phyloP scores from a whole-genome alignment of 108 stramenopile genomes.

The Pseudonitzschia pungens region DNA sequence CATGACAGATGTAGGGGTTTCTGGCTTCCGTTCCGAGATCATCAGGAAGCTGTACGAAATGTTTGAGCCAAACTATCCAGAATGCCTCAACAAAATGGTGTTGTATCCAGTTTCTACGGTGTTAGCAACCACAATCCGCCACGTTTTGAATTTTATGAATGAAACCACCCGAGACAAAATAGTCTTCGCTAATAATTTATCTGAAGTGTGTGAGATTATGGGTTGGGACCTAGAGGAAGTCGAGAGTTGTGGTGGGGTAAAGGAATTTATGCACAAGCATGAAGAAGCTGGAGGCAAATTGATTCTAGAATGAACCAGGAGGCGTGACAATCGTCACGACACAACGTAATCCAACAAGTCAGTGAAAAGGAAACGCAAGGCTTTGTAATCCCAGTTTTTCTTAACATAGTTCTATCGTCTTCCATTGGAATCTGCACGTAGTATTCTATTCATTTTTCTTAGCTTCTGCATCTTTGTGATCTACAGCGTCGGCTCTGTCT shows the following conservation, averaged over 20 bases:
- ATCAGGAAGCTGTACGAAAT: constrained; percentile 68
- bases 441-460: constrained; percentile 17
- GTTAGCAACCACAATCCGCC: constrained; percentile 52
- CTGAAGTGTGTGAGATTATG: constrained; percentile 68
- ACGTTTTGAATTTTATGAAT: constrained; percentile 77
- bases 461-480: constrained; percentile 15
- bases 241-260: constrained; percentile 67
- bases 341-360: background rate
- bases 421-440: background rate
- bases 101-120: constrained; percentile 77
- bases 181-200: constrained; percentile 73
- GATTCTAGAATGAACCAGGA: constrained; percentile 50
- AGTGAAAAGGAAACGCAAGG: background rate
- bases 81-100: constrained; percentile 74
- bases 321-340: background rate
- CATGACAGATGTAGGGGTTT: constrained; percentile 66
- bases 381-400: background rate
- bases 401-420: background rate
- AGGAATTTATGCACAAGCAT: constrained; percentile 73
- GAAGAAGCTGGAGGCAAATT: constrained; percentile 61
- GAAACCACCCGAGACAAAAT: constrained; percentile 82
- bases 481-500: background rate
- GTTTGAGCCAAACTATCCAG: constrained; percentile 85
- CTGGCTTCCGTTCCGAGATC: constrained; percentile 62
- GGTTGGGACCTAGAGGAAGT: constrained; percentile 78